Base-by-base conservation (phyloP, 2,329 filamentous ascomycete genomes). In the Fusarium scirpi region DNA sequence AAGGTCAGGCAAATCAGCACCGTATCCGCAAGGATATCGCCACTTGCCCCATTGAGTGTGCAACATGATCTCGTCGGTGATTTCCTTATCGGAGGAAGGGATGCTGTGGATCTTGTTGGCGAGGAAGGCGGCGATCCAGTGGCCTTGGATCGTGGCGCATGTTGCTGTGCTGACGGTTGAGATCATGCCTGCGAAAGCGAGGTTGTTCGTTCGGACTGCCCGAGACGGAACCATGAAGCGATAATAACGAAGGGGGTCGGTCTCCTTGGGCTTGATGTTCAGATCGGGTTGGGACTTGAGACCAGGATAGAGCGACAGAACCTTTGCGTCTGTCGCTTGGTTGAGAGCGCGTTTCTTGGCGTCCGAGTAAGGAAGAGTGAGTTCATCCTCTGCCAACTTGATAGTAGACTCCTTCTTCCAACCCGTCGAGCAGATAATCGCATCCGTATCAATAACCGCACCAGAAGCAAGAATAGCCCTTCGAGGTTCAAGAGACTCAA, bases 11-110 rank as follows among this genome's bases (percentile, higher is more conserved):
- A 86, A 82, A 74, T 83, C 84, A 20, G 81, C 83, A 0, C 91
- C 91, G 70, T 89, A 90, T 0, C 91, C 91, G 4, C 82, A 85
- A 2, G 90, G 88, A 69, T 91, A 91, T n/a, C 92, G 85, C 86
- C 90, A 90, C 62, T 85, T 87, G 2, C 90, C 90, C 76, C 91
- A 95, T 47, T 91, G 87, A 2, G 85, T 89, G 73, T 91, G 84
- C 25, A 94, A 80, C 47, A 90, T 85, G 0, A 90, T 87, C 70
- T 91, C 85, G 58, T 84, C 82, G n/a, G 76, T 78, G 8, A 86
- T 69, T 40, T 76, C 69, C 5, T 82, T 79, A 4, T 88, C 75
- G 77, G 65, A 60, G 0, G 62, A 6, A 1, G 77, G 70, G 0
- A 67, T 62, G 5, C 80, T 71, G 11, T 80, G 76, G 8, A 91